These are phyloP conservation scores for Wickerhamia fluorescens DNA, from an alignment of 805 yeast genomes.

Conservation along the genomic window DNA sequence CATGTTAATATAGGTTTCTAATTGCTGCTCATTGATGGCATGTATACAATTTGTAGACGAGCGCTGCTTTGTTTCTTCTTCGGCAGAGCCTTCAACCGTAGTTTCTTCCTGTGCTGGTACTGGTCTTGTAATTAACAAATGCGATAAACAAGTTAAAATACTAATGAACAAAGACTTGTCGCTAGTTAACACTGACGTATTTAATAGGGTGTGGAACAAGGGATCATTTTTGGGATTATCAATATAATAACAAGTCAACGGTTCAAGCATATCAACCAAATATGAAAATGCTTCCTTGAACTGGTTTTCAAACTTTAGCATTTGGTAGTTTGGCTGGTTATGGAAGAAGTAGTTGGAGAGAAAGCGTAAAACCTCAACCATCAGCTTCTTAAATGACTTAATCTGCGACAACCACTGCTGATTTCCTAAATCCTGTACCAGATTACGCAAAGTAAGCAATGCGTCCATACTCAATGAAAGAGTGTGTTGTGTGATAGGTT, in stretches of 20 bases:
- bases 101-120: slow-evolving; percentile 11
- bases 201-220: slow-evolving; percentile 50
- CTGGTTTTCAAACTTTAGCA: slow-evolving; percentile 20
- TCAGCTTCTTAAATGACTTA: slow-evolving; percentile 37
- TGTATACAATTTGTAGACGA: slow-evolving; percentile 34
- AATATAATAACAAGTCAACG: slow-evolving; percentile 73
- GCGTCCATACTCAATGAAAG: slow-evolving; percentile 34
- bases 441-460: slow-evolving; percentile 67
- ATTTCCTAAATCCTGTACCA: slow-evolving; percentile 75
- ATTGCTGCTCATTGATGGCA: slow-evolving; percentile 25
- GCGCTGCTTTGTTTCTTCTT: slow-evolving; percentile 10
- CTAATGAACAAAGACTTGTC: slow-evolving; percentile 70
- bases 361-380: slow-evolving; percentile 40
- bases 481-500: slow-evolving; percentile 11
- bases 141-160: slow-evolving; percentile 67
- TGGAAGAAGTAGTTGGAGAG: slow-evolving; percentile 27
- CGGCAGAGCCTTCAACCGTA: slow-evolving; percentile 4
- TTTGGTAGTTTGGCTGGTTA: slow-evolving; percentile 8
- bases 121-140: slow-evolving; percentile 49
- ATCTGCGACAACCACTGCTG: slow-evolving; percentile 68
- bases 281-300: slow-evolving; percentile 59
- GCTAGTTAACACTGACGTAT: slow-evolving; percentile 41
- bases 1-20: slow-evolving; percentile 51
- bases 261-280: slow-evolving; percentile 74
- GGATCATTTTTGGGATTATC: slow-evolving; percentile 69